A percentile compares a stretch with the other conserved stretches of the same genome.
phyloP scores from a whole-genome alignment of 257 asterid genomes.

The Primulina eburnea region DNA sequence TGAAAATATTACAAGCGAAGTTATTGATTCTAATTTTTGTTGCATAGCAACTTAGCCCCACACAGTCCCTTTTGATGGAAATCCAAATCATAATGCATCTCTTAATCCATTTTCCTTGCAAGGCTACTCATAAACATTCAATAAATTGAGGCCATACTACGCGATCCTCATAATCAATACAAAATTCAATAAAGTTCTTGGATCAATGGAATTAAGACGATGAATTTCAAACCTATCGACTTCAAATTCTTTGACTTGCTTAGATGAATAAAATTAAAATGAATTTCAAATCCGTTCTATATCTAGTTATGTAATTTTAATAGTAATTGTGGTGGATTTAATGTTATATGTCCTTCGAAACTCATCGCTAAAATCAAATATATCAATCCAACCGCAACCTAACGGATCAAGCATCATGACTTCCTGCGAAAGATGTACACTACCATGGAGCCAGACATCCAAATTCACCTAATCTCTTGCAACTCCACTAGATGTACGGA shows the following conservation, averaged over 20 bases:
- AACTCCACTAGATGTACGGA: neutral
- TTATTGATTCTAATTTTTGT: neutral
- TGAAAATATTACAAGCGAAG: constrained; percentile 5
- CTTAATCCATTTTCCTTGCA: neutral
- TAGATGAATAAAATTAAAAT: too few species aligned
- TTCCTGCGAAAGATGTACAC: neutral
- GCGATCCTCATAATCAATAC: neutral
- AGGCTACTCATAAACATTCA: neutral
- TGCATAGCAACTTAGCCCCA: neutral
- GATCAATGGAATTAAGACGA: too few species aligned
- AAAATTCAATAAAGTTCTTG: neutral
- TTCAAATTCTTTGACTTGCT: too few species aligned
- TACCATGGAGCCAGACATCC: neutral
- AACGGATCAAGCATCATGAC: too few species aligned
- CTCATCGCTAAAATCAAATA: too few species aligned
- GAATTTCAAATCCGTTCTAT: too few species aligned
- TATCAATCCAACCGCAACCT: too few species aligned
- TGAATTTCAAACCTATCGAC: too few species aligned
- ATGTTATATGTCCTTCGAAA: too few species aligned
- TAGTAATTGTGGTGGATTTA: too few species aligned
- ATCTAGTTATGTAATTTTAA: too few species aligned
- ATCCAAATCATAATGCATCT: neutral
- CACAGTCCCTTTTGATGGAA: neutral
- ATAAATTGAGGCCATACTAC: neutral
- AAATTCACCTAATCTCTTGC: neutral